Evolutionary conservation across 768 basidiomycete species (phyloP).

Genomic region (Boletus reticulatus): DNA sequence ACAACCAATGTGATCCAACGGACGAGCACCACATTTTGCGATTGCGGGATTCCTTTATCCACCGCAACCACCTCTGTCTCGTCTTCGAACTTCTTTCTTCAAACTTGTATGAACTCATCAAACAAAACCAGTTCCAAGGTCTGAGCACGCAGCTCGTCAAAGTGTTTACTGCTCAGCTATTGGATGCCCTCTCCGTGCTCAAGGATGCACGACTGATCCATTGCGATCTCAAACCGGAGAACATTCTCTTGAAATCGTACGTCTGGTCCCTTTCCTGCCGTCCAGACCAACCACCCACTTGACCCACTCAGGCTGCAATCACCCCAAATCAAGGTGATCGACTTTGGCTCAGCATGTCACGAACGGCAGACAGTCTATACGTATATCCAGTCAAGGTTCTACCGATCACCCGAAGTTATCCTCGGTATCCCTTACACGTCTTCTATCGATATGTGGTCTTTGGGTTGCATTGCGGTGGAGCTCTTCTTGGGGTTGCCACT

Average conservation of each 20-base stretch:
- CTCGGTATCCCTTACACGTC: conserved; percentile 93
- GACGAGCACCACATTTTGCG: conserved; percentile 98
- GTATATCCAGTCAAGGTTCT: conserved; percentile 98
- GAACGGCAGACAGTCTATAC: conserved; percentile 99
- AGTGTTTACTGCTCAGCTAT: conserved; percentile 94
- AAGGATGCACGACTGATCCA: conserved; percentile 97
- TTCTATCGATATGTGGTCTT: conserved; percentile 98
- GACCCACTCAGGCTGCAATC: conserved; percentile 72
- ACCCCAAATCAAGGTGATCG: conserved; percentile 98
- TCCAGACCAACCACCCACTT: not conserved
- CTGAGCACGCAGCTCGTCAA: conserved; percentile 96
- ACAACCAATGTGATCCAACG: conserved; percentile 88
- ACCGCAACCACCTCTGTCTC: conserved; percentile 93
- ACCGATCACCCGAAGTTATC: conserved; percentile 96
- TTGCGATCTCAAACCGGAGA: conserved; percentile 98
- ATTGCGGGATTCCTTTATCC: conserved; percentile 93
- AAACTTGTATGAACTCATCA: conserved; percentile 98
- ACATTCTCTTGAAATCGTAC: conserved; percentile 94
- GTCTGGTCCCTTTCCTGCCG: conserved; percentile 11
- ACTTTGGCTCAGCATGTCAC: conserved; percentile 98
- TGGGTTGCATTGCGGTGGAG: conserved; percentile 98
- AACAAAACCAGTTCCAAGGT: conserved; percentile 99
- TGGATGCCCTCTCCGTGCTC: conserved; percentile 89
- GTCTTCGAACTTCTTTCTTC: conserved; percentile 97
- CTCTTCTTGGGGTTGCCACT: conserved; percentile 94